Evolutionary conservation across 768 basidiomycete species (phyloP).

Genomic region (Xerocomellus chrysenteron): DNA sequence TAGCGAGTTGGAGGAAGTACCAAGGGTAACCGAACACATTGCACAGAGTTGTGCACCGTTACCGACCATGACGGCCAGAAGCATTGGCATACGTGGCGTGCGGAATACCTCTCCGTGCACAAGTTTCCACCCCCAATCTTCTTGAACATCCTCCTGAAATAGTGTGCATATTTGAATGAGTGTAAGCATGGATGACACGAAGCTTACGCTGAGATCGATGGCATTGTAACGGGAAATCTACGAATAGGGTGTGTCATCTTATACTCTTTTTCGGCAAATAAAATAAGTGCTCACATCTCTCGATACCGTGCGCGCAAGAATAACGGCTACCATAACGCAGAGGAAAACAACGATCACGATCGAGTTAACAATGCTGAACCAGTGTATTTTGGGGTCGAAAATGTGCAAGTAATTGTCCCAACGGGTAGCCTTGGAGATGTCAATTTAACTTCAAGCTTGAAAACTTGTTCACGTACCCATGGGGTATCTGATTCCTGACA

Average conservation of each 20-base stretch:
- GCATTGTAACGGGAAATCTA: slow-evolving; percentile 75
- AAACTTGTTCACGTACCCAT: slow-evolving; percentile 50
- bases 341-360: slow-evolving; percentile 89
- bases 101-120: slow-evolving; percentile 97
- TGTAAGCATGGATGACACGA: neutral
- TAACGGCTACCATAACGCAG: slow-evolving; percentile 90
- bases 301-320: slow-evolving; percentile 80
- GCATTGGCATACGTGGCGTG: slow-evolving; percentile 70
- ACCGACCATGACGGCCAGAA: slow-evolving; percentile 84
- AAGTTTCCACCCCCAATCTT: slow-evolving; percentile 98
- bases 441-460: neutral
- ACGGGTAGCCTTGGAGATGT: slow-evolving; percentile 69
- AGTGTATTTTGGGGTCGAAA: slow-evolving; percentile 92
- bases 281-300: slow-evolving; percentile 63
- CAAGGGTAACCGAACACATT: slow-evolving; percentile 86
- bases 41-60: slow-evolving; percentile 59
- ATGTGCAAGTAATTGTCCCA: slow-evolving; percentile 98
- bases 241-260: neutral
- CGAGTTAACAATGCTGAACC: slow-evolving; percentile 94
- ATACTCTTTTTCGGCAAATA: neutral
- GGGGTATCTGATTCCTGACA: slow-evolving; percentile 78
- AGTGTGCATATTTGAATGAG: neutral
- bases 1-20: slow-evolving; percentile 37
- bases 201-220: slow-evolving; percentile 79
- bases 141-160: slow-evolving; percentile 86